These are phyloP conservation scores for Nannochloris sp. DNA, from an alignment of 139 green algal species.

Conservation along the genomic window DNA sequence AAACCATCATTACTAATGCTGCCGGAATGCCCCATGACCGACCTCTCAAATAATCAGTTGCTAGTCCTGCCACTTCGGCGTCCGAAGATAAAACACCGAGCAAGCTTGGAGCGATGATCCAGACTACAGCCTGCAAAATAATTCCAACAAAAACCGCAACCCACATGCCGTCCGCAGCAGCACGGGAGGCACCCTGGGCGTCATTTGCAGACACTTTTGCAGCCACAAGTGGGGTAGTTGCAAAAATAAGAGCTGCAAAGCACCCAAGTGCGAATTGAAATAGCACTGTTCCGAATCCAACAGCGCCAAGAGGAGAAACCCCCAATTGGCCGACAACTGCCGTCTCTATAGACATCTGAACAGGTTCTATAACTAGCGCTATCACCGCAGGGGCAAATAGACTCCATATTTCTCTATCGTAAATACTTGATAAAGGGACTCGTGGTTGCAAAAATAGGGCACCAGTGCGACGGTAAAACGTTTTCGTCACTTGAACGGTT, in stretches of 20 bases:
- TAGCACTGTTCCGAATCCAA: conserved; percentile 25
- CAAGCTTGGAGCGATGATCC: conserved; percentile 5
- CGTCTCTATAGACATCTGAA: conserved; percentile 18
- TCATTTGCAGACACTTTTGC: not conserved
- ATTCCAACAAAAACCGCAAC: conserved; percentile 13
- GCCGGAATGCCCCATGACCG: conserved; percentile 22
- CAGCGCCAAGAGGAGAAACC: conserved; percentile 15
- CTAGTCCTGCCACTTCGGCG: not conserved
- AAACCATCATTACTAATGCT: conserved; percentile 29
- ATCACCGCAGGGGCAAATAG: conserved; percentile 21
- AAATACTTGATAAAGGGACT: not conserved
- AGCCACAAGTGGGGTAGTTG: conserved; percentile 24
- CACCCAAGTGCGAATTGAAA: conserved; percentile 32
- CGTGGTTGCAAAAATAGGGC: not conserved
- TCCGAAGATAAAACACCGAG: conserved; percentile 8
- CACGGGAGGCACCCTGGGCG: conserved; percentile 10
- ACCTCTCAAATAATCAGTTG: conserved; percentile 15
- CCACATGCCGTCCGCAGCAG: conserved; percentile 22
- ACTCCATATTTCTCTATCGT: conserved; percentile 12
- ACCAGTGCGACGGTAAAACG: conserved; percentile 6
- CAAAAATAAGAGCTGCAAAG: conserved; percentile 21
- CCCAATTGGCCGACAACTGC: conserved; percentile 18
- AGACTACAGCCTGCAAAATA: conserved; percentile 7
- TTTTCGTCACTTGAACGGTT: not conserved
- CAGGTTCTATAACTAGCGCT: conserved; percentile 19